phyloP scores from a whole-genome alignment of 352 stramenopile species.

The Blastocystis hominis region DNA sequence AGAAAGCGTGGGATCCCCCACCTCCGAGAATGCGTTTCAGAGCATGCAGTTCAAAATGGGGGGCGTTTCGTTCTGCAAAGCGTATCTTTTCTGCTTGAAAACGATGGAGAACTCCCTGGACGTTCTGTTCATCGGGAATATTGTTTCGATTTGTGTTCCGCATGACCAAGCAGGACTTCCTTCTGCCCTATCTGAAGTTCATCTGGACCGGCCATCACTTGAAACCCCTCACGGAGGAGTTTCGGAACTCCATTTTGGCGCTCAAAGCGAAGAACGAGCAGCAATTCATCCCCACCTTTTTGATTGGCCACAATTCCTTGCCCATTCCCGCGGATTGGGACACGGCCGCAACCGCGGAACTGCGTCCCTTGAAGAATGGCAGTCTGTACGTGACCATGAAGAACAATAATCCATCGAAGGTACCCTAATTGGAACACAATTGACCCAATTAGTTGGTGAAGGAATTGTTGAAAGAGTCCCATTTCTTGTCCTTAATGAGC shows the following conservation, averaged over 20 bases:
- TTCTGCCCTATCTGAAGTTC: not conserved
- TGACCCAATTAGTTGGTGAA: not conserved
- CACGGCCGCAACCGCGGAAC: not conserved
- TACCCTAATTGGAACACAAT: not conserved
- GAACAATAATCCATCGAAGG: not conserved
- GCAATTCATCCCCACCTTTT: slow-evolving; percentile 29
- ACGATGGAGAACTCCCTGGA: not conserved
- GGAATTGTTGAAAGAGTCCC: not conserved
- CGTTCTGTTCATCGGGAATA: slow-evolving; percentile 11
- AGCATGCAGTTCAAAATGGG: slow-evolving; percentile 23
- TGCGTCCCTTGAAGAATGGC: not conserved
- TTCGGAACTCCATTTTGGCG: not conserved
- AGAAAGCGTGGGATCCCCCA: not conserved
- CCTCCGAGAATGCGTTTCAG: not conserved
- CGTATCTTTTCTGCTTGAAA: not conserved
- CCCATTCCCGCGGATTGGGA: not conserved
- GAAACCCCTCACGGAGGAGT: slow-evolving; percentile 1
- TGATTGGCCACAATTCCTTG: slow-evolving; percentile 26
- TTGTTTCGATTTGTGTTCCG: not conserved
- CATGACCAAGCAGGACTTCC: not conserved
- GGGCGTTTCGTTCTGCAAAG: not conserved
- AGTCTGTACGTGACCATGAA: not conserved
- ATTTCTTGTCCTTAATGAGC: not conserved
- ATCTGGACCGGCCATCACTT: slow-evolving; percentile 42
- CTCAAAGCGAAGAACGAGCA: slow-evolving; percentile 20